Conservation (phyloP, 2,329 filamentous ascomycete species). For the Talaromyces verruculosus region DNA sequence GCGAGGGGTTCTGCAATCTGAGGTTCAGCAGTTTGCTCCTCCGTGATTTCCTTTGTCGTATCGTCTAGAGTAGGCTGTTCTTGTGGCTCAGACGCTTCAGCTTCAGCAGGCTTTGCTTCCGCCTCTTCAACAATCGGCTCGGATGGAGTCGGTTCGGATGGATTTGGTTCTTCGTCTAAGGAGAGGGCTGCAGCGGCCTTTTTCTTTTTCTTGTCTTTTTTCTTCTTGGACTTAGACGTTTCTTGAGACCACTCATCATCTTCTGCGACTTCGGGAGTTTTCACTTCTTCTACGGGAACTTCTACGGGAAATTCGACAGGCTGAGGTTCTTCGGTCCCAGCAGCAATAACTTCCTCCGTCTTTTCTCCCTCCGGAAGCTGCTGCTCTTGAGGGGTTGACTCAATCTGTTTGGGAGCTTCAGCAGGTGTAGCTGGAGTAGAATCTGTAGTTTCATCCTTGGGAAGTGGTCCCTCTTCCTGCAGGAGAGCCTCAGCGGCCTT, state of each 20-base stretch:
- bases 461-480: neutral
- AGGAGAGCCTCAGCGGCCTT: conserved; percentile 22
- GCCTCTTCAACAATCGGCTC: neutral
- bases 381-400: neutral
- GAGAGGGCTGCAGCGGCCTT: neutral
- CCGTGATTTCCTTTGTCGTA: neutral
- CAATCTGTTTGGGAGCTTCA: neutral
- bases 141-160: neutral
- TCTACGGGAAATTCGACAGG: neutral
- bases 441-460: neutral
- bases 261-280: neutral
- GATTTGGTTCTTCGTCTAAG: neutral
- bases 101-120: neutral
- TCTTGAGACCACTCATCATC: conserved; percentile 9
- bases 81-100: neutral
- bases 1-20: neutral
- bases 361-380: neutral
- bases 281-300: neutral
- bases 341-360: neutral
- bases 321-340: neutral
- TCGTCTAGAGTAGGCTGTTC: neutral
- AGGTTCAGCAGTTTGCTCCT: neutral
- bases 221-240: conserved; percentile 29
- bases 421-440: neutral
- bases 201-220: conserved; percentile 43